Evolutionary conservation across 2,329 filamentous ascomycete genomes (phyloP), one percentile per base, ranked within the genome.

Genomic region (Stenocarpella maydis): DNA sequence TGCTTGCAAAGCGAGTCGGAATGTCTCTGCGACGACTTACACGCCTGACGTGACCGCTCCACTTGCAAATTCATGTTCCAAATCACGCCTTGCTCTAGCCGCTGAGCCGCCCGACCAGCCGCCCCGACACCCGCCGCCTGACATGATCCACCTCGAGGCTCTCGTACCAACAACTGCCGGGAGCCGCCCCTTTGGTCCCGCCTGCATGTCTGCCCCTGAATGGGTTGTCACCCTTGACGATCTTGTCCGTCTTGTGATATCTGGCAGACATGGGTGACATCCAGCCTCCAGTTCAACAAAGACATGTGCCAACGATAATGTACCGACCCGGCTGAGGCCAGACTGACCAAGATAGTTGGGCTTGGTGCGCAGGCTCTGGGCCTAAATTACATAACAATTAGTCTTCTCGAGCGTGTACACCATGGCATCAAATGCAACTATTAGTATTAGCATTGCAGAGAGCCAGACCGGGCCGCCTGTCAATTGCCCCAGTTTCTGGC

Each of bases 41-140:
- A 49, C 28, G 45, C 28, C 24, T 67, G 65, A 67, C 52, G 52
- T 67, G 65, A 67, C 65, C 65, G 65, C 65, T 58, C 65, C 65
- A 67, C 65, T 67, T 67, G 65, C 65, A 49, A 67, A 67, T 67
- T 55, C 52, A 39, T 26, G 21, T 49, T 45, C 52, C 47, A 67
- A 55, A 67, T 67, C 52, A 58, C 65, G 65, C 58, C 58, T 63
- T 63, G 43, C 54, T 24, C 2, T 63, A 63, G 58, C 65, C 65
- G 65, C 24, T 31, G 28, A 45, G 52, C 65, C 65, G 65, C 52
- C 65, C 65, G 65, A 67, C 28, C 28, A 49, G 28, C 65, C 65
- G 65, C 43, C 65, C 65, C 52, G 54, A 47, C 15, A 67, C 19
- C 65, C 65, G 65, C 26, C 4, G 6, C n/a, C 24, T 55, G 49